Base-by-base conservation (phyloP, 495 filamentous ascomycete species). In the Hypoxylon subgilvum region DNA sequence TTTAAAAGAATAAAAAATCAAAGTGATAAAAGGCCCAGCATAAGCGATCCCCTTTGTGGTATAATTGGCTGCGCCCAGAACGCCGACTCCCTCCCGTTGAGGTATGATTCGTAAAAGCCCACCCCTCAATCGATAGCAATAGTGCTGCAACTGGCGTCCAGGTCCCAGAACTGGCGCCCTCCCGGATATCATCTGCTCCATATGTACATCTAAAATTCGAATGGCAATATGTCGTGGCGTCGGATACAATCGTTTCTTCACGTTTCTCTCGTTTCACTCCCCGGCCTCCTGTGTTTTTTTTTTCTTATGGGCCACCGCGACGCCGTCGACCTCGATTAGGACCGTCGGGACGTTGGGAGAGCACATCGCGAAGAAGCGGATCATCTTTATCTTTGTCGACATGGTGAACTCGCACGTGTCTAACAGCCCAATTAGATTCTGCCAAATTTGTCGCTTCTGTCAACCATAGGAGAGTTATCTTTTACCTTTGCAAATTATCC, bases 401-500 rank as follows among this genome's bases (percentile, higher is more conserved):
- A 62, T 96, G 93, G 57, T 96, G 92, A 28, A 91, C 90, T 35
- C 89, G 82, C 17, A 96, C 92, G 69, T 96, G 91, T 74, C 91
- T 94, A 61, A 14, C 16, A 42, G n/a, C 30, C 32, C 12, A 40
- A 55, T 69, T 57, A 69, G 61, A 57, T 48, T 17, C 44, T 30
- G 43, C 23, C 36, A 21, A 8, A 32, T 45, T 47, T 12, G 12
- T 2, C 14, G 6, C 4, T 21, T 41, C 45, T 1, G 25, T 35
- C 28, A 50, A 34, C n/a, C n/a, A 19, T 43, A 18, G 22, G 35
- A 42, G 19, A 40, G 34, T 43, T n/a, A 46, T 69, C 81, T 70
- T 82, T 60, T 74, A 96, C 94, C 95, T 86, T 80, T 97, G 95
- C 23, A 98, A 79, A 82, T 98, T 97, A 72, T 97, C 95, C 18